Evolutionary conservation across 2,329 filamentous ascomycete genomes (phyloP).

Genomic region (Hawksworthiomyces lignivorus): DNA sequence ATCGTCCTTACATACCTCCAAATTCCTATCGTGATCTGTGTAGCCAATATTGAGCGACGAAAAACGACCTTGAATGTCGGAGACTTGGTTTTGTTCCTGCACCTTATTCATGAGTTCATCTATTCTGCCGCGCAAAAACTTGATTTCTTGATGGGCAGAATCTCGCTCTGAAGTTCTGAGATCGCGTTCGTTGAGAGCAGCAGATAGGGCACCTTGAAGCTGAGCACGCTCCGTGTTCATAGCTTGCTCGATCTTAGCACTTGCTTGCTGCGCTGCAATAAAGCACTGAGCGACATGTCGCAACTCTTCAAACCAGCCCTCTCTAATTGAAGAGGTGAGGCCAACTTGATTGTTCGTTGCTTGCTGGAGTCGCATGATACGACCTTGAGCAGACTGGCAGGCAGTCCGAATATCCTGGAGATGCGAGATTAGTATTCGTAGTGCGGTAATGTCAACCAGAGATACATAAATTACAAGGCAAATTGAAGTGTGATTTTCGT

Average conservation of each 20-base stretch:
- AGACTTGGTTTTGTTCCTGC: not conserved
- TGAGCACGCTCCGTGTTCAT: constrained; percentile 12
- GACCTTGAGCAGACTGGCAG: constrained; percentile 14
- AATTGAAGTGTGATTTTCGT: too few relatives aligned
- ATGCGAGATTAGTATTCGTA: too few relatives aligned
- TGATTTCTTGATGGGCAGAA: constrained; percentile 8
- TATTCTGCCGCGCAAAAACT: constrained; percentile 8
- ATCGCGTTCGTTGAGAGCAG: constrained; percentile 13
- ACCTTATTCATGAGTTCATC: constrained; percentile 2
- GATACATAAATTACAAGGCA: too few relatives aligned
- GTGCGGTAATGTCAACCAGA: too few relatives aligned
- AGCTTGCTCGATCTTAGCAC: constrained; percentile 12
- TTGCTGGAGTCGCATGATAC: constrained; percentile 17
- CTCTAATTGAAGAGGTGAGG: constrained; percentile 8
- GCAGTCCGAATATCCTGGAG: constrained; percentile 15
- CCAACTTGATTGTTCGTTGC: constrained; percentile 15
- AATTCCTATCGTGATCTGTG: too few relatives aligned
- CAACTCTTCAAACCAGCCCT: constrained; percentile 12
- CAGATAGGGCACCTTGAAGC: constrained; percentile 9
- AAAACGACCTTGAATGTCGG: too few relatives aligned
- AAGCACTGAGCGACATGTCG: constrained; percentile 15
- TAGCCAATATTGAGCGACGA: too few relatives aligned
- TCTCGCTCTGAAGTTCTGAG: constrained; percentile 3
- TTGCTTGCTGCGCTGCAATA: constrained; percentile 14
- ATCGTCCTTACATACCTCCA: too few relatives aligned